phyloP scores from a whole-genome alignment of 192 early-diverging fungal species.

The Rhizoclosmatium sp. region DNA sequence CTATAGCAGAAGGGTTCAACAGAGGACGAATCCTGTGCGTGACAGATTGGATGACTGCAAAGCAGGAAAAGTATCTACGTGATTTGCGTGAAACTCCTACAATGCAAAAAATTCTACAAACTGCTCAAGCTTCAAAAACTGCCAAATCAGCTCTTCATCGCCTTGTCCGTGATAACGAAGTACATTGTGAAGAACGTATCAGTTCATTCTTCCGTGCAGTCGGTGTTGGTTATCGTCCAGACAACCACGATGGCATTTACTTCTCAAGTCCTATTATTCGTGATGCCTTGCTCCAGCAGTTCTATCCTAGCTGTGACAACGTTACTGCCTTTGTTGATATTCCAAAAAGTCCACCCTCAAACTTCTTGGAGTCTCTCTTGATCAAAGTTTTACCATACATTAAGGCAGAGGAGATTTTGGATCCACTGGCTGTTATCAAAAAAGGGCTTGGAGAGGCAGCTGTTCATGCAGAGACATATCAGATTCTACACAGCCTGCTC shows the following conservation, averaged over 20 bases:
- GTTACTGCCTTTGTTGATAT: not conserved
- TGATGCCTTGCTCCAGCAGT: not conserved
- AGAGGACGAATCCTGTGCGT: not conserved
- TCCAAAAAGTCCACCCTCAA: not conserved
- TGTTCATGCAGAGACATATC: not conserved
- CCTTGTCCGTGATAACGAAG: not conserved
- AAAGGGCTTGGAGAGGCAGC: slow-evolving; percentile 2
- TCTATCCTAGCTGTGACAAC: not conserved
- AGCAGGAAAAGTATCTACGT: not conserved
- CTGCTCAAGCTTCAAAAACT: not conserved
- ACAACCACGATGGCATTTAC: not conserved
- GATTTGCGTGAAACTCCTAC: not conserved
- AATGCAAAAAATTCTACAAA: not conserved
- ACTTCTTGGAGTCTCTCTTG: not conserved
- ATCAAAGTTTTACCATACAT: not conserved
- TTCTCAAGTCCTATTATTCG: not conserved
- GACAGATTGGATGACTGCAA: not conserved
- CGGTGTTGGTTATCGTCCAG: not conserved
- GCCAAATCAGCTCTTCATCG: not conserved
- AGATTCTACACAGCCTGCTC: not conserved
- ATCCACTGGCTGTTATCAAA: not conserved
- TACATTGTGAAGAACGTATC: not conserved
- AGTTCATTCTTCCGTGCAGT: not conserved
- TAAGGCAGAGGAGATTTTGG: not conserved
- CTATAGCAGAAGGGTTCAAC: not conserved